Percentiles rank a stretch among this genome's conserved stretches.
Conservation (phyloP, 306 rosid species). For the Macrotyloma uniflorum region DNA sequence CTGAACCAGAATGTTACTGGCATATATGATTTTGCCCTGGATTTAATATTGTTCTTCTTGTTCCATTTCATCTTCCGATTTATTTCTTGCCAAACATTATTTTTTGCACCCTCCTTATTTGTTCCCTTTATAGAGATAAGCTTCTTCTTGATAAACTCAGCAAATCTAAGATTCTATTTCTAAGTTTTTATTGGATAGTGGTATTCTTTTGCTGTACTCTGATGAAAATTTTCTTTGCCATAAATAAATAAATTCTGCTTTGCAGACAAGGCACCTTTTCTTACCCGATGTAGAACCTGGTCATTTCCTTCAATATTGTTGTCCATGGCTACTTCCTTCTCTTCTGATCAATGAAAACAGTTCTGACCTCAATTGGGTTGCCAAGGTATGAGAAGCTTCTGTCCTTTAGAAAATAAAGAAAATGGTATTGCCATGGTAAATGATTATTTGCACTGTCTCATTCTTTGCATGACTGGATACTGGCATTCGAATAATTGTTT, state of each 20-base stretch:
- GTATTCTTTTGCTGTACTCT: neutral
- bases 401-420: neutral
- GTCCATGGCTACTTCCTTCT: conserved; percentile 93
- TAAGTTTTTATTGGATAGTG: neutral
- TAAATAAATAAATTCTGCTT: conserved; percentile 23
- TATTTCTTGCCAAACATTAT: neutral
- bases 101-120: neutral
- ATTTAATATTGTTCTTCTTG: neutral
- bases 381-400: conserved; percentile 60
- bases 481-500: neutral
- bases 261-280: conserved; percentile 82
- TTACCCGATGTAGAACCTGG: conserved; percentile 77
- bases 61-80: conserved; percentile 10
- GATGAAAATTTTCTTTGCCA: conserved; percentile 21
- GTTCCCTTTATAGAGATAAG: neutral
- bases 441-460: conserved; percentile 21
- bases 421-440: conserved; percentile 5
- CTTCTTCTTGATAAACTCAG: neutral
- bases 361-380: conserved; percentile 73
- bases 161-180: conserved; percentile 1
- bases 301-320: conserved; percentile 80
- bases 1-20: neutral
- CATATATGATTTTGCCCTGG: neutral
- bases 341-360: conserved; percentile 67
- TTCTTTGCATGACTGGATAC: neutral